These are phyloP conservation scores for Arachnopeziza araneosa DNA, from an alignment of 2,329 filamentous ascomycete species.

Conservation along the genomic window DNA sequence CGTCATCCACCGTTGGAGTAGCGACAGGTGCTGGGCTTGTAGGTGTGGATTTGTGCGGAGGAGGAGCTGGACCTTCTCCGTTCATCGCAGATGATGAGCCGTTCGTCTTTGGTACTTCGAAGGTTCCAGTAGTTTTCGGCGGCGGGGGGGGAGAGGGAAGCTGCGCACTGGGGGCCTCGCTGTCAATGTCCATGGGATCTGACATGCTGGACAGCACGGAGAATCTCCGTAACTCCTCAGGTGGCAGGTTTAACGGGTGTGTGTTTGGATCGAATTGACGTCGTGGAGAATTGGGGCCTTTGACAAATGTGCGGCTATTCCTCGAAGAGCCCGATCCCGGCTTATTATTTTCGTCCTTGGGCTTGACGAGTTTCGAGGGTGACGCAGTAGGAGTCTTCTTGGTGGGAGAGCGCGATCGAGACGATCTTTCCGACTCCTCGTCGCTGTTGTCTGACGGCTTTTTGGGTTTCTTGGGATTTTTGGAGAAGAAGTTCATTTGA, in stretches of 20 bases:
- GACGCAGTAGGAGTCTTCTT: constrained; percentile 25
- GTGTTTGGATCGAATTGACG: constrained; percentile 59
- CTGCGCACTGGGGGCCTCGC: constrained; percentile 46
- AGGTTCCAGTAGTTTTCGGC: neutral
- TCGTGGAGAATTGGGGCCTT: constrained; percentile 23
- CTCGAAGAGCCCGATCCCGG: constrained; percentile 25
- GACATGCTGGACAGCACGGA: constrained; percentile 60
- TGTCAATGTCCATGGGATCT: constrained; percentile 68
- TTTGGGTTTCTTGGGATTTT: constrained; percentile 31
- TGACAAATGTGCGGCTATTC: constrained; percentile 26
- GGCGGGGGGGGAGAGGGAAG: constrained; percentile 47
- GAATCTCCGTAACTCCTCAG: constrained; percentile 77
- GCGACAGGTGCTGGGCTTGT: constrained; percentile 49
- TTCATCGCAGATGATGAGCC: constrained; percentile 21
- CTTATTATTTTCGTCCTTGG: constrained; percentile 25
- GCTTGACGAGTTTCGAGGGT: constrained; percentile 23
- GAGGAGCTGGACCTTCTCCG: constrained; percentile 56
- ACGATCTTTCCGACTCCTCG: constrained; percentile 15
- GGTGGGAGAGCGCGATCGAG: constrained; percentile 25
- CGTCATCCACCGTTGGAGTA: constrained; percentile 53
- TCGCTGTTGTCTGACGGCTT: constrained; percentile 25
- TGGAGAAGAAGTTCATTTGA: constrained; percentile 33
- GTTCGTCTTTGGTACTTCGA: constrained; percentile 34
- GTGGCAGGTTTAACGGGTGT: constrained; percentile 85
- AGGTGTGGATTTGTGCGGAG: constrained; percentile 63